Conservation (phyloP, 139 green algal genomes). For the Tetradesmus obliquus region DNA sequence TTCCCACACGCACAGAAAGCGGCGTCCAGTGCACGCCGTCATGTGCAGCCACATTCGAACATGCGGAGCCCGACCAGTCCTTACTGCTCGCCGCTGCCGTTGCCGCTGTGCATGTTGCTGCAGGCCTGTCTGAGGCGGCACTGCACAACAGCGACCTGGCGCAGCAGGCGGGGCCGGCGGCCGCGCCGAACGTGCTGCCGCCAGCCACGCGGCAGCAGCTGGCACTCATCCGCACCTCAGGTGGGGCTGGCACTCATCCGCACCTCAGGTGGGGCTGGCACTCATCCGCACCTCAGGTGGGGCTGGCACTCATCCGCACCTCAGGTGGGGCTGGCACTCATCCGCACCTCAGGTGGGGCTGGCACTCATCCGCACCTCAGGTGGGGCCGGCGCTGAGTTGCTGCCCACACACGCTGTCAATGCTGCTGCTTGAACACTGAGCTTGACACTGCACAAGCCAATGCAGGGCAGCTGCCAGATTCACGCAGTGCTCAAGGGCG, state of each 20-base stretch:
- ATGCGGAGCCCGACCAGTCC: no score
- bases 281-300: slow-evolving; percentile 17
- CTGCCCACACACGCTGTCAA: no score
- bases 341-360: no score
- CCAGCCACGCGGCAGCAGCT: slow-evolving; percentile 7
- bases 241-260: neutral
- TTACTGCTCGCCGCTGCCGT: neutral
- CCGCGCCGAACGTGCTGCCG: neutral
- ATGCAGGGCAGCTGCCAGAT: neutral
- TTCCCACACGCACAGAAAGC: no score
- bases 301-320: no score
- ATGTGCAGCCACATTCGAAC: no score
- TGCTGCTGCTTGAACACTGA: no score
- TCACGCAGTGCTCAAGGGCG: neutral
- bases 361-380: slow-evolving; percentile 29
- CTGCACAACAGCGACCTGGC: neutral
- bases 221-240: slow-evolving; percentile 29
- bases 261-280: neutral
- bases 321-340: slow-evolving; percentile 26
- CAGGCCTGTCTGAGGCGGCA: slow-evolving; percentile 32
- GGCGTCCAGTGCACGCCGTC: no score
- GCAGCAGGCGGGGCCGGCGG: neutral
- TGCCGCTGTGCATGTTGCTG: neutral
- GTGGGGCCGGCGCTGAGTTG: neutral
- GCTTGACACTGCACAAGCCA: neutral